These are phyloP conservation scores for Hyaloscypha finlandica DNA, from an alignment of 495 filamentous ascomycete species.

Conservation along the genomic window DNA sequence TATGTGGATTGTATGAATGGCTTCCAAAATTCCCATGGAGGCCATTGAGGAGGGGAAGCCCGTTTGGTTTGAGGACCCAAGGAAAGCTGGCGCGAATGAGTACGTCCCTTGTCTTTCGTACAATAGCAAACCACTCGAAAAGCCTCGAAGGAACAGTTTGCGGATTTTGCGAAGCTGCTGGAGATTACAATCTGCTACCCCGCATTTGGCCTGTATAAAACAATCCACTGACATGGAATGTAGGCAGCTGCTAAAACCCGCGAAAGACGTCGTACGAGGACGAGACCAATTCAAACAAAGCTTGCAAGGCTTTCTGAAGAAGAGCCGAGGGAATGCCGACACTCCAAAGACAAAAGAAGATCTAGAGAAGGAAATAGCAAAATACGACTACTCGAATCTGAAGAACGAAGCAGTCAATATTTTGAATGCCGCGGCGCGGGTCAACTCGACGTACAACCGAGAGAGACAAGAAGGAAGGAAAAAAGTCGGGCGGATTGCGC, in stretches of 20 bases:
- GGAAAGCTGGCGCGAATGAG: too few species aligned
- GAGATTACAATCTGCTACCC: too few species aligned
- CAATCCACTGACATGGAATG: not conserved
- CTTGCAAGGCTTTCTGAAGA: not conserved
- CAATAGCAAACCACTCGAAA: too few species aligned
- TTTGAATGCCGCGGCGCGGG: not conserved
- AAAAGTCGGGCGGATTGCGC: not conserved
- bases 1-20: too few species aligned
- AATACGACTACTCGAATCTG: not conserved
- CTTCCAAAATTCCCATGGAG: too few species aligned
- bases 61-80: too few species aligned
- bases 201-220: too few species aligned
- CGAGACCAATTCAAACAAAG: not conserved
- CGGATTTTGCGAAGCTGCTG: too few species aligned
- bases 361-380: not conserved
- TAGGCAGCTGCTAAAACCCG: not conserved
- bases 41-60: too few species aligned
- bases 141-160: too few species aligned
- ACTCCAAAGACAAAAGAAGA: not conserved
- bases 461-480: not conserved
- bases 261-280: not conserved
- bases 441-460: not conserved
- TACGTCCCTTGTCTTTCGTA: too few species aligned
- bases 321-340: not conserved
- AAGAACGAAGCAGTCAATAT: not conserved